phyloP scores from a whole-genome alignment of 306 rosid species.

The Pueraria montana region DNA sequence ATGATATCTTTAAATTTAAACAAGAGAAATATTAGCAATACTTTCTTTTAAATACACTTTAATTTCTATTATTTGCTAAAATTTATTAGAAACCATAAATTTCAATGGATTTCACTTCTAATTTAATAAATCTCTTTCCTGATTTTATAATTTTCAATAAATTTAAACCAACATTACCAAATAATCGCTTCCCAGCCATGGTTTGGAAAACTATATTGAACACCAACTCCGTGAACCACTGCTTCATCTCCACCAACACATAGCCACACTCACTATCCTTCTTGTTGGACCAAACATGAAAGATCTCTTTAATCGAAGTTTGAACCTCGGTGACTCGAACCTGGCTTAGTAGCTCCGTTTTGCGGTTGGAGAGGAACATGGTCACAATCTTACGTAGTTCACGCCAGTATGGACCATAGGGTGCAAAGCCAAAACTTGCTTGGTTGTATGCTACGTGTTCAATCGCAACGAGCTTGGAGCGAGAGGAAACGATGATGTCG shows the following conservation, averaged over 20 bases:
- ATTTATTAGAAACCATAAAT: too few species aligned
- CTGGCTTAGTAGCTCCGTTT: conserved; percentile 35
- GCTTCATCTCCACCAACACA: conserved; percentile 44
- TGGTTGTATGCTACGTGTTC: conserved; percentile 41
- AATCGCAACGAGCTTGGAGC: conserved; percentile 33
- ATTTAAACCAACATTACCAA: neutral
- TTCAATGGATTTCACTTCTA: too few species aligned
- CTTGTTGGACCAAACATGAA: conserved; percentile 5
- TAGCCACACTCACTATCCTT: neutral
- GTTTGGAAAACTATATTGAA: conserved; percentile 42
- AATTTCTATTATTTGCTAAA: too few species aligned
- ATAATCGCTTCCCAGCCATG: conserved; percentile 31
- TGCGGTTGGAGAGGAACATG: conserved; percentile 35
- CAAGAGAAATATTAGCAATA: too few species aligned
- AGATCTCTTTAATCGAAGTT: conserved; percentile 39
- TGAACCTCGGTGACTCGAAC: conserved; percentile 27
- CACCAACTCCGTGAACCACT: conserved; percentile 37
- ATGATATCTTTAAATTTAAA: too few species aligned
- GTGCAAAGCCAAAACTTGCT: conserved; percentile 44
- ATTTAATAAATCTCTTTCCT: too few species aligned
- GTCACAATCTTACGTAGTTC: conserved; percentile 45
- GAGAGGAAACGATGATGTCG: conserved; percentile 29
- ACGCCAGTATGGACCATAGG: conserved; percentile 59
- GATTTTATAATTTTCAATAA: too few species aligned
- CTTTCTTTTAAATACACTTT: too few species aligned